phyloP scores from a whole-genome alignment of 2,329 filamentous ascomycete species.

The Ceratocystis albifundus region DNA sequence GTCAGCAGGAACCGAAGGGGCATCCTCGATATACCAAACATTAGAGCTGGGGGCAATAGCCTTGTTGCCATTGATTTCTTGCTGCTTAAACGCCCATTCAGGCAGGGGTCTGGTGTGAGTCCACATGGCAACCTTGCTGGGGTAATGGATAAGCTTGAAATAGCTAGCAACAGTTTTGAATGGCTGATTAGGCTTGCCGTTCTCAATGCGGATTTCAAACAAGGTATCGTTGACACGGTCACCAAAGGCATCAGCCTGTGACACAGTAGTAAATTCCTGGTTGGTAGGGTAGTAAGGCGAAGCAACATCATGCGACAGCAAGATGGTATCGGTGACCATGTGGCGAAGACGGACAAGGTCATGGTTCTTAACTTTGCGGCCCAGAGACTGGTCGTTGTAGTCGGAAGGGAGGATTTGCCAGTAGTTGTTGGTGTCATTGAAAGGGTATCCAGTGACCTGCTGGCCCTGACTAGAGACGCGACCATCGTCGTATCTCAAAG shows the following conservation, averaged over 20 bases:
- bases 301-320: constrained; percentile 91
- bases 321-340: constrained; percentile 68
- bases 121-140: constrained; percentile 98
- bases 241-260: constrained; percentile 58
- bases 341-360: constrained; percentile 81
- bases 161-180: constrained; percentile 86
- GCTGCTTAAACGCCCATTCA: constrained; percentile 93
- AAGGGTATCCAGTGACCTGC: constrained; percentile 95
- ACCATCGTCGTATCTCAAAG: constrained; percentile 90
- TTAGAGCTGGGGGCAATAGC: constrained; percentile 82
- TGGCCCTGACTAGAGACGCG: constrained; percentile 95
- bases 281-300: constrained; percentile 95
- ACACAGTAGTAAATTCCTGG: constrained; percentile 89
- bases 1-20: constrained; percentile 64
- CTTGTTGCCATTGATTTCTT: constrained; percentile 99
- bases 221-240: constrained; percentile 75
- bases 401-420: constrained; percentile 79
- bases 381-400: constrained; percentile 36
- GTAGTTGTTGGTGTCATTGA: constrained; percentile 97
- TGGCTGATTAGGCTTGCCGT: constrained; percentile 65
- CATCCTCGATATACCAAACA: constrained; percentile 86
- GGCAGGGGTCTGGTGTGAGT: constrained; percentile 91
- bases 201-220: constrained; percentile 85
- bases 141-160: constrained; percentile 91
- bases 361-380: constrained; percentile 63